phyloP scores from a whole-genome alignment of 1,139 yeast species.

The Williopsis jadinii region DNA sequence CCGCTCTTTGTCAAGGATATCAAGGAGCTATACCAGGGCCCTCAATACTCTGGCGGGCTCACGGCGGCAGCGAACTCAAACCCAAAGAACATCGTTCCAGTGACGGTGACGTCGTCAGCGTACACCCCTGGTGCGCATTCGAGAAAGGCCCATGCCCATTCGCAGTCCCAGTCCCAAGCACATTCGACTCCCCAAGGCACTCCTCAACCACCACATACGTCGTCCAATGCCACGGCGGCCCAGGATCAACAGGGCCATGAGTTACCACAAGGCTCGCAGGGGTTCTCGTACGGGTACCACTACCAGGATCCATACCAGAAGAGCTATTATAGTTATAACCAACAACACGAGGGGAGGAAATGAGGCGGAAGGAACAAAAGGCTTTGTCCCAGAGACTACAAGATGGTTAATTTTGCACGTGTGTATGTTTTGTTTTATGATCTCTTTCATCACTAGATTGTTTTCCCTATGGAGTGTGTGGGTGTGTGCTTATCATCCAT shows the following conservation, averaged over 20 bases:
- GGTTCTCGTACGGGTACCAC: conserved; percentile 7
- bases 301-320: conserved; percentile 8
- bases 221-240: conserved; percentile 1
- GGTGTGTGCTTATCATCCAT: too few relatives aligned
- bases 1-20: conserved; percentile 88
- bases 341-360: not conserved
- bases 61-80: conserved; percentile 24
- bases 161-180: not conserved
- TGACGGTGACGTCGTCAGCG: conserved; percentile 20
- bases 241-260: conserved; percentile 3
- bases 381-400: not conserved
- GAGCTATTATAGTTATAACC: not conserved
- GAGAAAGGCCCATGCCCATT: conserved; percentile 1
- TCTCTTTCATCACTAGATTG: too few relatives aligned
- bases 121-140: conserved; percentile 17
- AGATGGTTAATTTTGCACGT: not conserved
- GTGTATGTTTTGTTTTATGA: too few relatives aligned
- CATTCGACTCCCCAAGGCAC: not conserved
- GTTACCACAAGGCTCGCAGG: conserved; percentile 3
- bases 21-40: conserved; percentile 47
- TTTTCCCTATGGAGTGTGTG: too few relatives aligned
- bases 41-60: conserved; percentile 23
- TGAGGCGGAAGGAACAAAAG: not conserved
- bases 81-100: conserved; percentile 23
- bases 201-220: conserved; percentile 1